phyloP scores from a whole-genome alignment of 179 eudicot genomes.

The Silene vulgaris region DNA sequence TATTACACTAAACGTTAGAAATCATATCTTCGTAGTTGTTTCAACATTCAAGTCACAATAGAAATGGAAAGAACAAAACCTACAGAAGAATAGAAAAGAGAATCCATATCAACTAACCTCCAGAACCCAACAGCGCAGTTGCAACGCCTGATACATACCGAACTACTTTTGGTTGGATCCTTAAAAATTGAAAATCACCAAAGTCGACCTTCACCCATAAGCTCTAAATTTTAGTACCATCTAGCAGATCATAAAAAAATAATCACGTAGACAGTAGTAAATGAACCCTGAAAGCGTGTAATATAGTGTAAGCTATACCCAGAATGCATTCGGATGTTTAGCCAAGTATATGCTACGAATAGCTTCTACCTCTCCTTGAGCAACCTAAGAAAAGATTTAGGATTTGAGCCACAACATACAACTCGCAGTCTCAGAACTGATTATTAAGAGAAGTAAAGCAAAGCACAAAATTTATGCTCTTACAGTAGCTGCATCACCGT shows the following conservation, averaged over 20 bases:
- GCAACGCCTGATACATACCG: slow-evolving; percentile 88
- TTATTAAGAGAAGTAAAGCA: background rate
- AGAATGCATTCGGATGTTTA: slow-evolving; percentile 81
- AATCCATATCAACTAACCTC: slow-evolving; percentile 54
- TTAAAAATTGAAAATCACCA: slow-evolving; percentile 88
- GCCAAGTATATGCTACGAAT: slow-evolving; percentile 67
- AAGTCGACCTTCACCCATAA: slow-evolving; percentile 67
- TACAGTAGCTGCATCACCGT: slow-evolving; percentile 86
- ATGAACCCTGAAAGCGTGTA: slow-evolving; percentile 6
- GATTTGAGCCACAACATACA: background rate
- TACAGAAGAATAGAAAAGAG: background rate
- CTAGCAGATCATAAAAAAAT: background rate
- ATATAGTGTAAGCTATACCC: slow-evolving; percentile 47
- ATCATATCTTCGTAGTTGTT: background rate
- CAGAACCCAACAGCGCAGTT: slow-evolving; percentile 85
- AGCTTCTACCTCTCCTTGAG: slow-evolving; percentile 53
- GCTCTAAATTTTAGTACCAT: slow-evolving; percentile 13
- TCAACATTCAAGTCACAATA: background rate
- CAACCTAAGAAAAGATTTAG: slow-evolving; percentile 40
- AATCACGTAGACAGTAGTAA: background rate
- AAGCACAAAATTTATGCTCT: slow-evolving; percentile 26
- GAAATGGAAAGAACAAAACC: background rate
- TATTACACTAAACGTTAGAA: no score
- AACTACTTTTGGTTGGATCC: slow-evolving; percentile 77
- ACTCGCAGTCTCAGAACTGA: background rate